Evolutionary conservation across 352 stramenopile genomes (phyloP), one percentile per base, ranked within the genome.

Genomic region (Pythium dissotocum): DNA sequence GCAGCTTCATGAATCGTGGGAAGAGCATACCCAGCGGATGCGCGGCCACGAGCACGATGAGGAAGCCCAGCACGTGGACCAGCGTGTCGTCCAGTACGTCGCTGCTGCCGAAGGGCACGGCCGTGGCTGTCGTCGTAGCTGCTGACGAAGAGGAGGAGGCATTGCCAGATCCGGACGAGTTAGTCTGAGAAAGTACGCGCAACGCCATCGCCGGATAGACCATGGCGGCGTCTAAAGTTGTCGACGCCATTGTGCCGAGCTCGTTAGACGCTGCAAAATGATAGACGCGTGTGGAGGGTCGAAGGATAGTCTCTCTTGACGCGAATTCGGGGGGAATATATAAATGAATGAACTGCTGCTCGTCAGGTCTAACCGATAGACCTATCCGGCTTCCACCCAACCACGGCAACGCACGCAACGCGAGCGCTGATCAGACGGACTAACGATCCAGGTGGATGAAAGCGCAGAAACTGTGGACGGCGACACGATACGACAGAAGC

Each of bases 21-120:
- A 89, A 88, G 65, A 85, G 82, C 33, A 86, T 62, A 33, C 78
- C 82, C 40, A 90, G 75, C 21, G 82, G 82, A 59, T 88, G 80
- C 21, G 79, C 82, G 12, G 79, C 79, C 44, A 80, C 62, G 30
- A 88, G 70, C 55, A 90, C 80, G 51, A 90, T 76, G 26, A 87
- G 63, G 68, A 90, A 90, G 52, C 65, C 77, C 24, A 85, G 54
- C 0, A 73, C 69, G 61, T 85, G 72, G 51, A 77, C 67, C 28
- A 89, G 70, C 61, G 81, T 85, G 67, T 85, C 73, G 12, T 76
- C 65, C 4, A 76, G 75, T 55, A 75, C 72, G n/a, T 61, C 63
- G 59, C 59, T 71, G 18, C 69, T 80, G 58, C 75, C 76, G 59
- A 89, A 89, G 6, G 80, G 80, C 35, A 83, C 65, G 49, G 66